These are phyloP conservation scores for Sugiyamaella novakii DNA, from an alignment of 1,139 yeast genomes.

Conservation along the genomic window DNA sequence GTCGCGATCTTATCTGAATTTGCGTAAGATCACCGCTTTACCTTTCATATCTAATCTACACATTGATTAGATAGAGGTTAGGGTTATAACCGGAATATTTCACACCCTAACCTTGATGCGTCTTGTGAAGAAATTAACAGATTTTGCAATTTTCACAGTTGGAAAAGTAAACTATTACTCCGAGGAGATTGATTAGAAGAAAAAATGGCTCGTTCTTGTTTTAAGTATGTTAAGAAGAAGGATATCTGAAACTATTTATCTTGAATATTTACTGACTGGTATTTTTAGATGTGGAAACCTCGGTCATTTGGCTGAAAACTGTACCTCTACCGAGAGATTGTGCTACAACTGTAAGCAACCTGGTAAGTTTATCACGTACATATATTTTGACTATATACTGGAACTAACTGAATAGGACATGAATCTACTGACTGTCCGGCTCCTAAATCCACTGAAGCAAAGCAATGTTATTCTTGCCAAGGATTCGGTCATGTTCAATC, in stretches of 20 bases:
- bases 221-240: conserved; percentile 22
- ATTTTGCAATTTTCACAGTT: neutral
- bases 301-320: conserved; percentile 88
- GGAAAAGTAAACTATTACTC: neutral
- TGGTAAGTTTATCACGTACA: conserved; percentile 12
- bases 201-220: conserved; percentile 26
- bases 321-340: conserved; percentile 78
- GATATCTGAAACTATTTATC: neutral
- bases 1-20: too few species aligned
- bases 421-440: conserved; percentile 84
- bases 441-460: conserved; percentile 79
- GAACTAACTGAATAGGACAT: conserved; percentile 52
- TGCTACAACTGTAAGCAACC: conserved; percentile 88
- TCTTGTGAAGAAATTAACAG: neutral
- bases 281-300: conserved; percentile 80
- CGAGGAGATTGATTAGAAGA: neutral
- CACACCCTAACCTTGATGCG: conserved; percentile 10
- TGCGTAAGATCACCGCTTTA: too few species aligned
- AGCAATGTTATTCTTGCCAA: conserved; percentile 84
- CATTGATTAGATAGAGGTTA: conserved; percentile 13
- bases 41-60: too few species aligned
- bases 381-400: too few species aligned
- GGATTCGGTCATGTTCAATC: conserved; percentile 70
- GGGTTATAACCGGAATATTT: too few species aligned
- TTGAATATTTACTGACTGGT: neutral